A percentile compares a stretch with the other conserved stretches of the same genome.
Evolutionary conservation across 805 yeast genomes (phyloP).

Genomic region (Hanseniaspora clermontiae): DNA sequence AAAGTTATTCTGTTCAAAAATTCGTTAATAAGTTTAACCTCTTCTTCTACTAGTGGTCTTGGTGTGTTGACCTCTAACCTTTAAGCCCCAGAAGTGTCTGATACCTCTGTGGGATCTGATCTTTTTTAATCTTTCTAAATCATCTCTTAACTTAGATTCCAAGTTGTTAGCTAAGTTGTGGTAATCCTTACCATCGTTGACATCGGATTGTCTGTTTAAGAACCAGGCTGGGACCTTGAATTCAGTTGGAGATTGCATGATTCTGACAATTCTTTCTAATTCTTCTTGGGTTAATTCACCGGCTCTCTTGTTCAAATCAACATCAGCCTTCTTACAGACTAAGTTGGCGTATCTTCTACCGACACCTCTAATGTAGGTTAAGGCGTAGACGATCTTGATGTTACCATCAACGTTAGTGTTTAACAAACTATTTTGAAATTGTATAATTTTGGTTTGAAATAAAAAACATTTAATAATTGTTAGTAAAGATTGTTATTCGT

Average conservation of each 20-base stretch:
- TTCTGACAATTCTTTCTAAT: constrained; percentile 98
- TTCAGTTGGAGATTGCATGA: constrained; percentile 99
- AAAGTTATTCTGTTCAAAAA: neutral
- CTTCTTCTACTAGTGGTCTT: constrained; percentile 98
- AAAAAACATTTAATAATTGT: neutral
- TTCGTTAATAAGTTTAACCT: constrained; percentile 21
- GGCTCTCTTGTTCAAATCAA: constrained; percentile 95
- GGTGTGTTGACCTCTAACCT: constrained; percentile 99
- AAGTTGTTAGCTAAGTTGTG: constrained; percentile 97
- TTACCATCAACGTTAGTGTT: constrained; percentile 99
- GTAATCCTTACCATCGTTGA: constrained; percentile 97
- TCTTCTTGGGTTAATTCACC: constrained; percentile 99
- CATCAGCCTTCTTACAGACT: constrained; percentile 99
- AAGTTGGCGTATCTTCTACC: constrained; percentile 99
- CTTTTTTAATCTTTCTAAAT: constrained; percentile 98
- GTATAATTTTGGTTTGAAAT: neutral
- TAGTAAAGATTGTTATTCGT: neutral
- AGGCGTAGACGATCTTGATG: constrained; percentile 99
- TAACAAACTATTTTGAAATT: constrained; percentile 59
- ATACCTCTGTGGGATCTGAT: constrained; percentile 99
- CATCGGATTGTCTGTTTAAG: constrained; percentile 98
- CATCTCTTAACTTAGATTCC: constrained; percentile 99
- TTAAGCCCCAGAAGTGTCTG: constrained; percentile 99
- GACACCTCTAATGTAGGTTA: constrained; percentile 99
- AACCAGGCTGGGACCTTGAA: constrained; percentile 99